Evolutionary conservation across 176 grass and related monocot species (phyloP).

Genomic region (Eremochloa ophiuroides): DNA sequence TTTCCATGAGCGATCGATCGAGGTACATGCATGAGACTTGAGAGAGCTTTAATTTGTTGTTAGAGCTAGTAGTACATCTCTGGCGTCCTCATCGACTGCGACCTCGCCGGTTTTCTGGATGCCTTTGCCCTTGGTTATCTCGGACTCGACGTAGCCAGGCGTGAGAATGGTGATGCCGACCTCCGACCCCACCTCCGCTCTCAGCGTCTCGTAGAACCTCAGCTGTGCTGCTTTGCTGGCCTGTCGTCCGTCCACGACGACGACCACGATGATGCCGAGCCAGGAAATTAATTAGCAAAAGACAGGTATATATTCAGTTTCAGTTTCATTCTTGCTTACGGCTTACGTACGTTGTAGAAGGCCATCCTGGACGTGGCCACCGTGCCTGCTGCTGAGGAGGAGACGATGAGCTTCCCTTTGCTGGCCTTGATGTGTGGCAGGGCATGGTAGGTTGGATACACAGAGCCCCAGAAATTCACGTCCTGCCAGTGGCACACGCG

Average conservation of each 20-base stretch:
- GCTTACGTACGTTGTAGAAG: conserved; percentile 57
- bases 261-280: background rate
- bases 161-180: conserved; percentile 45
- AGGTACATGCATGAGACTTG: no score
- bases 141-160: conserved; percentile 42
- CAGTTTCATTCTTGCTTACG: no score
- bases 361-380: conserved; percentile 30
- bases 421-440: conserved; percentile 57
- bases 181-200: conserved; percentile 32
- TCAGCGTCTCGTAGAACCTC: conserved; percentile 51
- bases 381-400: conserved; percentile 33
- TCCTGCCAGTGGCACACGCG: conserved; percentile 21
- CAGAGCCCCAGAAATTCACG: conserved; percentile 70
- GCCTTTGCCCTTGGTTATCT: conserved; percentile 53
- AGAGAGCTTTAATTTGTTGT: no score
- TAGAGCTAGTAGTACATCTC: no score
- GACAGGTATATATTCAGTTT: no score
- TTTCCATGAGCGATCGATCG: no score
- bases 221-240: conserved; percentile 57
- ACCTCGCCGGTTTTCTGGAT: conserved; percentile 35
- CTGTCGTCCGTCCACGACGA: conserved; percentile 9
- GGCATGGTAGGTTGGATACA: conserved; percentile 62
- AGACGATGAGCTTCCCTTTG: conserved; percentile 54
- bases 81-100: conserved; percentile 35
- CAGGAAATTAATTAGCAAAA: background rate